Evolutionary conservation across 2,329 filamentous ascomycete genomes (phyloP), one percentile per base, ranked within the genome.

Genomic region (Aspergillus pseudotamarii): DNA sequence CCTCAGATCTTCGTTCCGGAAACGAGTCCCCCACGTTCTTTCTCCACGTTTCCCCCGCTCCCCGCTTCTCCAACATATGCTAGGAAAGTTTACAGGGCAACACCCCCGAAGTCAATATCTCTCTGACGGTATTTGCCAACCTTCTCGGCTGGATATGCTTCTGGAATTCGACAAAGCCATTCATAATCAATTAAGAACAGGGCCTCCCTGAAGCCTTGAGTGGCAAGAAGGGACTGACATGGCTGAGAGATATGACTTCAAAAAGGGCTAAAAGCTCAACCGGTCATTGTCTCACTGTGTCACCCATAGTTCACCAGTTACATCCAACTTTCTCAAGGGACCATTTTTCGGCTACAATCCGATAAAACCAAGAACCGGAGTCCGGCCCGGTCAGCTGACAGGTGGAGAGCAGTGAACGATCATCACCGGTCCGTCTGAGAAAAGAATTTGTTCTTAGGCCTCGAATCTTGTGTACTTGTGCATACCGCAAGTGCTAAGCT

Each of bases 1-100:
- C 34, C 51, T 38, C 21, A 23, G 19, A 48, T n/a, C 11, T 46
- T 10, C 51, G 34, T 23, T 38, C 6, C 51, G 51, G 34, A 55
- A 38, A n/a, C 30, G 9, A 32, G 14, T 26, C 32, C 51, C 34
- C 51, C 32, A 38, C 32, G 21, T 38, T 38, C 32, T 28, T 28
- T 21, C 48, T 51, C 51, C 51, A 55, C 32, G 32, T 55, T 55
- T 38, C 30, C 51, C 51, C 51, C 51, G 51, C 51, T 55, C 51
- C 51, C 51, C 51, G 51, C 51, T 55, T 55, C 32, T 34, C 51
- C 51, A 36, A 55, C 48, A 19, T 55, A 16, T 19, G 10, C 51
- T 55, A 55, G 51, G 51, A 34, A 38, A 55, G 32, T 38, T 38
- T 55, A 38, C n/a, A 26, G n/a, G 16, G 12, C 28, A 10, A 28